These are phyloP conservation scores for Chenopodium quinoa DNA, from an alignment of 148 eudicot species.

Conservation along the genomic window DNA sequence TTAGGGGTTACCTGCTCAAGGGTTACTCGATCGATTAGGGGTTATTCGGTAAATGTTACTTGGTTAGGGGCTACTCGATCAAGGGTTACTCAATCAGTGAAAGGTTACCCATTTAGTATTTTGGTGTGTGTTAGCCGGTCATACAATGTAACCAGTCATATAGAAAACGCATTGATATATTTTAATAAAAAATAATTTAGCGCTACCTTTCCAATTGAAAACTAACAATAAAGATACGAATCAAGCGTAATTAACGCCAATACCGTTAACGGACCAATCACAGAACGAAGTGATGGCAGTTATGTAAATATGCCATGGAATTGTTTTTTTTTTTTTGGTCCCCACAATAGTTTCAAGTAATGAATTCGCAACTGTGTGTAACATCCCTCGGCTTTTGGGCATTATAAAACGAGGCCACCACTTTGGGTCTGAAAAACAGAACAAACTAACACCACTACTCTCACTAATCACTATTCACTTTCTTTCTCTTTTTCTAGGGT, in stretches of 20 bases:
- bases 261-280: constrained; percentile 36
- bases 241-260: constrained; percentile 41
- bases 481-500: background rate
- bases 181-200: too few species aligned
- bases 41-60: too few species aligned
- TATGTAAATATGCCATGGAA: constrained; percentile 24
- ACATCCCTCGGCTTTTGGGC: background rate
- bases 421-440: constrained; percentile 8
- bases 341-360: background rate
- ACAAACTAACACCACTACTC: background rate
- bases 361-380: background rate
- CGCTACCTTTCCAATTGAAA: constrained; percentile 1
- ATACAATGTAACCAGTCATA: too few species aligned
- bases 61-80: too few species aligned
- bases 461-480: background rate
- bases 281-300: constrained; percentile 22
- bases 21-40: too few species aligned
- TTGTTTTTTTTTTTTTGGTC: too few species aligned
- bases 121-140: too few species aligned
- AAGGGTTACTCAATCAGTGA: too few species aligned
- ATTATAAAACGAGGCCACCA: constrained; percentile 19
- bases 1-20: too few species aligned
- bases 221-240: constrained; percentile 14
- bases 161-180: too few species aligned
- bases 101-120: too few species aligned